phyloP scores from a whole-genome alignment of 345 rosid genomes.

The Kandelia obovata region DNA sequence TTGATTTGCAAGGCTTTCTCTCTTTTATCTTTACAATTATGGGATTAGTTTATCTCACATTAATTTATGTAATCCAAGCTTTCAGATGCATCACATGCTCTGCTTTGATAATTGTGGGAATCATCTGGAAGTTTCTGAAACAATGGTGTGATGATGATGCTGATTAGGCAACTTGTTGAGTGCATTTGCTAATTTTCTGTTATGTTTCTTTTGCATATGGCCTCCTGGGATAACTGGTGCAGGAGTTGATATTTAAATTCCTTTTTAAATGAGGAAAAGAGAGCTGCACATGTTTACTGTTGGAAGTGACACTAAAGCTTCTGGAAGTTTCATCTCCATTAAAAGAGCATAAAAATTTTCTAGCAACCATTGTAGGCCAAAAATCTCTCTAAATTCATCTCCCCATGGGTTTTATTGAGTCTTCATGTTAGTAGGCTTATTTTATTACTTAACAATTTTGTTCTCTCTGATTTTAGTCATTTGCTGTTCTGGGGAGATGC shows the following conservation, averaged over 20 bases:
- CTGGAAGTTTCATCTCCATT: background rate
- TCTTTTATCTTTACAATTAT: too few relatives aligned
- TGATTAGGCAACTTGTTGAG: constrained; percentile 9
- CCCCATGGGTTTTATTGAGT: background rate
- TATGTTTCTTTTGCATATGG: constrained; percentile 10
- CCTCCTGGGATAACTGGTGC: constrained; percentile 10
- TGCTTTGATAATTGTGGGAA: too few relatives aligned
- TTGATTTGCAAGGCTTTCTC: too few relatives aligned
- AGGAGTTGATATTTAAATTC: constrained; percentile 1
- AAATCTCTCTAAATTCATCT: background rate
- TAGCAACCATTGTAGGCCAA: background rate
- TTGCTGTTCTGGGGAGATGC: background rate
- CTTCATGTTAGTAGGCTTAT: background rate
- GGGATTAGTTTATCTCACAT: too few relatives aligned
- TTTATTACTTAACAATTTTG: background rate
- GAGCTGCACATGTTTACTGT: constrained; percentile 5
- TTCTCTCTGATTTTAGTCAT: background rate
- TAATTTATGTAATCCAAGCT: too few relatives aligned
- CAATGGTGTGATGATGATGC: background rate
- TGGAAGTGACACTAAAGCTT: background rate
- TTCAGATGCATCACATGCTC: too few relatives aligned
- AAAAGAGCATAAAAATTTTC: constrained; percentile 4
- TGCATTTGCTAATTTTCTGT: background rate
- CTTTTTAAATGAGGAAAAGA: constrained; percentile 6
- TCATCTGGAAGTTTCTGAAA: background rate